Evolutionary conservation across 371 early-diverging fungal species (phyloP).

Genomic region (Quaeritorhiza haematococci): DNA sequence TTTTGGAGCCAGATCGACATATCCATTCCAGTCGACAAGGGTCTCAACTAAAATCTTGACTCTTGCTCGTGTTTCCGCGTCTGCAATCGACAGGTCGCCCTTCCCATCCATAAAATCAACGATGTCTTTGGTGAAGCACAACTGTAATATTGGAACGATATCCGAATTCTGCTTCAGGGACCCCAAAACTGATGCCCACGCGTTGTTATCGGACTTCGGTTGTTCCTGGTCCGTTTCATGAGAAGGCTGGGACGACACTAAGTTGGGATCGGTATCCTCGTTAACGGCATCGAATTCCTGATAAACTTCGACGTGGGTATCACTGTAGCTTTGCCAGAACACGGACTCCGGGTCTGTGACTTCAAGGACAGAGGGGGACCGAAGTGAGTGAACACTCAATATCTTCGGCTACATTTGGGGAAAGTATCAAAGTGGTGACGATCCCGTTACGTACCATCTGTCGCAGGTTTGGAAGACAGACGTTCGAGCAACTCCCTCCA

Average conservation of each 20-base stretch:
- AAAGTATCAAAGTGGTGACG: not conserved
- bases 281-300: too few relatives aligned
- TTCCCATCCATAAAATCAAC: not conserved
- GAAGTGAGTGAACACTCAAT: not conserved
- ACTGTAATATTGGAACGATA: not conserved
- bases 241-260: too few relatives aligned
- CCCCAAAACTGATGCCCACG: not conserved
- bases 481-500: conserved; percentile 43
- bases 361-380: not conserved
- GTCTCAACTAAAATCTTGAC: not conserved
- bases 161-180: not conserved
- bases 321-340: not conserved
- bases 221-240: too few relatives aligned
- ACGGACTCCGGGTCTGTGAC: not conserved
- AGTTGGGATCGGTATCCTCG: too few relatives aligned
- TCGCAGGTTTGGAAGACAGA: not conserved
- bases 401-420: not conserved
- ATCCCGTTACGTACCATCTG: not conserved
- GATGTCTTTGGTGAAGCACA: not conserved
- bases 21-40: conserved; percentile 48
- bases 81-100: not conserved
- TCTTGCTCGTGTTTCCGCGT: not conserved
- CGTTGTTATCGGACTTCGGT: too few relatives aligned
- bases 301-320: not conserved
- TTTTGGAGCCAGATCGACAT: conserved; percentile 77